These are phyloP conservation scores for Parafenestella ontariensis DNA, from an alignment of 2,329 filamentous ascomycete genomes.

Conservation along the genomic window DNA sequence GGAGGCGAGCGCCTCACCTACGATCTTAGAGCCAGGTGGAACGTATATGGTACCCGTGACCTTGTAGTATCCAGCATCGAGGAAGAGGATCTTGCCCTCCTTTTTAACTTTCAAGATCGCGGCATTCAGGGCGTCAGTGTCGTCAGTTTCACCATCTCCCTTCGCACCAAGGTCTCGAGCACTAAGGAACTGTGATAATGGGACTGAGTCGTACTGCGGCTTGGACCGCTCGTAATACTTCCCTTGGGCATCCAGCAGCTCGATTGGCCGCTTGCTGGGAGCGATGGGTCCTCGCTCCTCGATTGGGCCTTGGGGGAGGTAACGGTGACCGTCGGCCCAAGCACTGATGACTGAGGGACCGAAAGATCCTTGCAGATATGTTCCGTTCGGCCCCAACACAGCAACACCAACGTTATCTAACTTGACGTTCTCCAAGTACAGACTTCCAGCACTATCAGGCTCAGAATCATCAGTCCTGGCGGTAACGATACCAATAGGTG, in stretches of 20 bases:
- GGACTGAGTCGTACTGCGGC: constrained; percentile 55
- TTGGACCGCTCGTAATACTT: constrained; percentile 62
- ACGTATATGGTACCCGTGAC: constrained; percentile 63
- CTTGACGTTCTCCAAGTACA: constrained; percentile 67
- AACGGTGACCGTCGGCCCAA: constrained; percentile 45
- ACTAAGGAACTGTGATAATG: constrained; percentile 68
- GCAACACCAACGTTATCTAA: constrained; percentile 56
- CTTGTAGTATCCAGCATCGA: constrained; percentile 65
- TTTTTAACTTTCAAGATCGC: constrained; percentile 69
- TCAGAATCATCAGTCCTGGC: constrained; percentile 53
- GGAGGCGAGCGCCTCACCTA: constrained; percentile 84
- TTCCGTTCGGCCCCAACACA: constrained; percentile 30
- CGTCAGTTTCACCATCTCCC: constrained; percentile 85
- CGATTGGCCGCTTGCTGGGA: constrained; percentile 50
- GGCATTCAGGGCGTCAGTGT: constrained; percentile 79
- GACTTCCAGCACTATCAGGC: constrained; percentile 55
- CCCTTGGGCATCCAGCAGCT: constrained; percentile 53
- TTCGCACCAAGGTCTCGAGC: constrained; percentile 62
- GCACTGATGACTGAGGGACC: constrained; percentile 29
- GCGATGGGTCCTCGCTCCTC: constrained; percentile 54
- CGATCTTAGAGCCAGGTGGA: constrained; percentile 77
- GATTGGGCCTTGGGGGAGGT: constrained; percentile 48
- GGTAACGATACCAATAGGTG: constrained; percentile 59
- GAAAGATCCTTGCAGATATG: constrained; percentile 35
- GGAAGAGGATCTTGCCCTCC: constrained; percentile 62